A percentile compares a stretch with the other conserved stretches of the same genome.
Evolutionary conservation across 2,329 filamentous ascomycete genomes (phyloP).

Genomic region (Sporothrix humicola): DNA sequence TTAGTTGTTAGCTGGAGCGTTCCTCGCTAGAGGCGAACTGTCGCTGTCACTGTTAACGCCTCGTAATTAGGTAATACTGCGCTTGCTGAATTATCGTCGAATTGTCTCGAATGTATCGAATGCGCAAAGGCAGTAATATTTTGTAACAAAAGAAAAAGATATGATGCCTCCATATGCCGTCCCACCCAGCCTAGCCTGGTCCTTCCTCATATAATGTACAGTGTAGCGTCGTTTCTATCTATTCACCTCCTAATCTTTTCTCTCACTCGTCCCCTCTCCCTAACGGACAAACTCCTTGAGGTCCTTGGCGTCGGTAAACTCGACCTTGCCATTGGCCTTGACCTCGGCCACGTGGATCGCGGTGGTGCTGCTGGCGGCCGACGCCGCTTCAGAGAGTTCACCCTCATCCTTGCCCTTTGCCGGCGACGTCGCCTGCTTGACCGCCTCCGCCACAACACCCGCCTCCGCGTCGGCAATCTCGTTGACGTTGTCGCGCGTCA

Average conservation of each 20-base stretch:
- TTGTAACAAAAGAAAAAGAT: slow-evolving; percentile 20
- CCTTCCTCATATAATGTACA: slow-evolving; percentile 16
- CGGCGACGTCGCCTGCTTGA: slow-evolving; percentile 50
- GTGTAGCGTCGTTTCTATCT: not conserved
- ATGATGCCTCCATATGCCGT: not conserved
- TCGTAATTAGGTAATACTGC: too few species aligned
- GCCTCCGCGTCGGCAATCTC: slow-evolving; percentile 86
- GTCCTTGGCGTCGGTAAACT: slow-evolving; percentile 65
- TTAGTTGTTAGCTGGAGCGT: not conserved
- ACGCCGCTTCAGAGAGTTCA: too few species aligned
- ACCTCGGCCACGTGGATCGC: slow-evolving; percentile 63
- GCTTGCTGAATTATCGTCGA: too few species aligned
- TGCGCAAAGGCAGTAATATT: not conserved
- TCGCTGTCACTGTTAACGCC: not conserved
- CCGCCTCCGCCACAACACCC: slow-evolving; percentile 67
- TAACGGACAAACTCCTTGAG: slow-evolving; percentile 61
- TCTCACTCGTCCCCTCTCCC: not conserved
- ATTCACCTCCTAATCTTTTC: not conserved
- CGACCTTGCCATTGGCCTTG: slow-evolving; percentile 67
- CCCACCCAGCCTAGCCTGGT: not conserved
- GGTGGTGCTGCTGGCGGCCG: slow-evolving; percentile 42
- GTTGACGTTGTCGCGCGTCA: slow-evolving; percentile 80
- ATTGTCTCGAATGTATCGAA: too few species aligned
- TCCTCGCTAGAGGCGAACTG: not conserved
- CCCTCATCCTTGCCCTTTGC: not conserved